Percentiles rank a stretch among this genome's conserved stretches.
phyloP scores from a whole-genome alignment of 225 moss, liverwort and hornwort genomes.

The Physcomitrium patens region DNA sequence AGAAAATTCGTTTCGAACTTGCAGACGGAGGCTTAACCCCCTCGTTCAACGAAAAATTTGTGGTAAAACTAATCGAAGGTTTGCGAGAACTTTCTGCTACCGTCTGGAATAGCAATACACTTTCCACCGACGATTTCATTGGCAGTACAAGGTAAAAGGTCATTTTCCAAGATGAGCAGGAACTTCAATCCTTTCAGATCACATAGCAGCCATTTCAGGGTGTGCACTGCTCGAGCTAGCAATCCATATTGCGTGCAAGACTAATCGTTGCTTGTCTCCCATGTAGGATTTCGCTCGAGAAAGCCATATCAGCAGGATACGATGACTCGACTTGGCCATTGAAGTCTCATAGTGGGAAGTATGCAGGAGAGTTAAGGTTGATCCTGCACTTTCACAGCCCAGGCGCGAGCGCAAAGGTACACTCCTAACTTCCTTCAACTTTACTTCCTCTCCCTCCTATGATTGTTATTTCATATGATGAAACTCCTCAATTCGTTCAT shows the following conservation, averaged over 20 bases:
- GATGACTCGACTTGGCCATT: slow-evolving; percentile 77
- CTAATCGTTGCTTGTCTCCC: background rate
- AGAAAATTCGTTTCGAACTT: background rate
- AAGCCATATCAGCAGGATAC: slow-evolving; percentile 69
- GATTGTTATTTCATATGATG: too few species aligned
- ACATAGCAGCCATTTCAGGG: background rate
- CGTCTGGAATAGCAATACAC: slow-evolving; percentile 79
- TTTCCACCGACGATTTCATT: slow-evolving; percentile 74
- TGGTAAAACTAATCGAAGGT: slow-evolving; percentile 74
- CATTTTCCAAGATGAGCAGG: background rate
- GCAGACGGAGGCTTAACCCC: slow-evolving; percentile 93
- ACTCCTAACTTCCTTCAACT: too few species aligned
- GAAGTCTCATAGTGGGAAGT: slow-evolving; percentile 49
- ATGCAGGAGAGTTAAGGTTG: slow-evolving; percentile 67
- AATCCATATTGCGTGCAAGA: background rate
- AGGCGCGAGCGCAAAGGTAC: too few species aligned
- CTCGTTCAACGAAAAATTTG: slow-evolving; percentile 75
- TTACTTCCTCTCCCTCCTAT: too few species aligned
- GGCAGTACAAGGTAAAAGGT: slow-evolving; percentile 61
- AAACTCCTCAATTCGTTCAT: too few species aligned
- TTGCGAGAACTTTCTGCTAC: slow-evolving; percentile 71
- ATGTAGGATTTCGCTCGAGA: slow-evolving; percentile 71
- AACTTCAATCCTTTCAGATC: background rate
- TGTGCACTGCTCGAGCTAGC: background rate
- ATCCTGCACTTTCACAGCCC: slow-evolving; percentile 57